Percentiles rank a stretch among this genome's conserved stretches.
Conservation (phyloP, 1,284 basidiomycete genomes). For the Cryptococcus sp. region DNA sequence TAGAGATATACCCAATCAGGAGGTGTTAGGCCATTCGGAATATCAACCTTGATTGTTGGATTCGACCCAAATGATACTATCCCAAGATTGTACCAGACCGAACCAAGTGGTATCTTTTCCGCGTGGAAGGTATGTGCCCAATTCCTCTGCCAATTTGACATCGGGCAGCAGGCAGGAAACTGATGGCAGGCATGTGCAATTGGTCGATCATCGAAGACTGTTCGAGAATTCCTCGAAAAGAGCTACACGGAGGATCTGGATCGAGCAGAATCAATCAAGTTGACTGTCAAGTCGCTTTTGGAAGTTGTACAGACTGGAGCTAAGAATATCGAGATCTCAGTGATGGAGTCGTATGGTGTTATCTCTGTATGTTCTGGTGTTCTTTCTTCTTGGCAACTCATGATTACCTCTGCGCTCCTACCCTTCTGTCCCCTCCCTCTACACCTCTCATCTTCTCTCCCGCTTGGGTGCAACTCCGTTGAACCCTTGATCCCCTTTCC, state of each 20-base stretch:
- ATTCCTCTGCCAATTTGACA: no score
- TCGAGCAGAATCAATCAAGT: constrained; percentile 85
- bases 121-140: constrained; percentile 96
- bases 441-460: neutral
- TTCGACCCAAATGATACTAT: constrained; percentile 89
- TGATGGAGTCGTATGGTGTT: constrained; percentile 90
- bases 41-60: constrained; percentile 93
- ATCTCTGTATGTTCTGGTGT: constrained; percentile 70
- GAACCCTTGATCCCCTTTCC: no score
- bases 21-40: constrained; percentile 96
- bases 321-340: constrained; percentile 97
- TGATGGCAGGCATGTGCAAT: constrained; percentile 82
- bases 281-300: constrained; percentile 90
- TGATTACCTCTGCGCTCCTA: neutral
- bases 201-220: constrained; percentile 95
- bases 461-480: no score
- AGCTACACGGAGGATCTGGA: constrained; percentile 90
- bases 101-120: constrained; percentile 95
- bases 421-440: neutral
- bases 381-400: neutral
- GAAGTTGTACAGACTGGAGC: constrained; percentile 99
- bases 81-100: constrained; percentile 92
- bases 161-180: neutral
- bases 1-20: constrained; percentile 99
- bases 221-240: constrained; percentile 98